These are phyloP conservation scores for Podila clonocystis DNA, from an alignment of 192 early-diverging fungal genomes.

Conservation along the genomic window DNA sequence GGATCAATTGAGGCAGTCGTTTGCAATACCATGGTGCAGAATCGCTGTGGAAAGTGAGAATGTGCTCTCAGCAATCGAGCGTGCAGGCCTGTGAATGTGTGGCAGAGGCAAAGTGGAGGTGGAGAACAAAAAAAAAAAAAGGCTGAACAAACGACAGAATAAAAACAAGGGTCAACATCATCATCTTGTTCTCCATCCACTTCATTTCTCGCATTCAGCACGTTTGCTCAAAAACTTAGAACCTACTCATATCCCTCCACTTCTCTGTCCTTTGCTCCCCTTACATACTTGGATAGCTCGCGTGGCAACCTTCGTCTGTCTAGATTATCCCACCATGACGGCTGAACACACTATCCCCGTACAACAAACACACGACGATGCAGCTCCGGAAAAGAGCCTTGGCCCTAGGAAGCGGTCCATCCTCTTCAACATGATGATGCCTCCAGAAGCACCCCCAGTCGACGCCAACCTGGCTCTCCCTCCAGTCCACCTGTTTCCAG, in stretches of 20 bases:
- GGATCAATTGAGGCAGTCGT: no score
- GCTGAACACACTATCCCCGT: background rate
- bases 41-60: no score
- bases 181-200: background rate
- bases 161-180: background rate
- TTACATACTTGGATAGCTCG: no score
- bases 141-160: background rate
- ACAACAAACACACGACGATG: conserved; percentile 8
- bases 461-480: conserved; percentile 18
- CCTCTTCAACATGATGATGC: conserved; percentile 38
- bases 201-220: background rate
- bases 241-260: no score
- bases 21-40: no score
- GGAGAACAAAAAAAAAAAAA: background rate
- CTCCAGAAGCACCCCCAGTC: conserved; percentile 28
- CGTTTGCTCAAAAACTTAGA: background rate
- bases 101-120: no score
- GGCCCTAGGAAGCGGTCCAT: conserved; percentile 41
- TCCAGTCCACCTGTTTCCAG: conserved; percentile 18
- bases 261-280: no score
- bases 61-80: no score
- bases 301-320: no score
- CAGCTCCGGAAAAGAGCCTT: conserved; percentile 6
- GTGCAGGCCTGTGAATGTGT: no score
- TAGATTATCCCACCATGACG: background rate